Conservation (phyloP, 495 filamentous ascomycete species). For the Neurospora tetraspora region DNA sequence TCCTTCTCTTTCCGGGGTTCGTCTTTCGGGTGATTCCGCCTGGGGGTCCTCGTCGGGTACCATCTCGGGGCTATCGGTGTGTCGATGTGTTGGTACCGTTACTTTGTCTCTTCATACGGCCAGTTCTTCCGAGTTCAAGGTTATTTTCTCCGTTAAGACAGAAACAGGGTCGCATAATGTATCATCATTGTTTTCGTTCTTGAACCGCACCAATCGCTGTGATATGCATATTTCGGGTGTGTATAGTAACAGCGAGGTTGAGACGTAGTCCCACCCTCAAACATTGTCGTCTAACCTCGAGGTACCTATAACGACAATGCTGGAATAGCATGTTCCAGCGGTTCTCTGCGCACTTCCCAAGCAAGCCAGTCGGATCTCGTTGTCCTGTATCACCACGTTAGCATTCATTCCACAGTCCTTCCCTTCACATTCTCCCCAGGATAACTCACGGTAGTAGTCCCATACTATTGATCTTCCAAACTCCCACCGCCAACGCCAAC, state of each 20-base stretch:
- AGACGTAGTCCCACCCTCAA: background rate
- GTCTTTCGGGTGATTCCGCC: too few species aligned
- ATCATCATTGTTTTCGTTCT: background rate
- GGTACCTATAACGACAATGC: slow-evolving; percentile 32
- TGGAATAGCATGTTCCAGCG: slow-evolving; percentile 58
- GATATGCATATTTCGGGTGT: background rate
- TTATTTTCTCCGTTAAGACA: too few species aligned
- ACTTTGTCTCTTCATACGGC: too few species aligned
- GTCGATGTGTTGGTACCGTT: too few species aligned
- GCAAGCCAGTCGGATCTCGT: slow-evolving; percentile 93
- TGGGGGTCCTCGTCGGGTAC: too few species aligned
- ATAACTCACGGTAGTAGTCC: slow-evolving; percentile 70
- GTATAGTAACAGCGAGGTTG: background rate
- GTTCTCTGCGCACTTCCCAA: slow-evolving; percentile 76
- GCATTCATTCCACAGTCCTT: background rate
- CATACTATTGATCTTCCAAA: slow-evolving; percentile 98
- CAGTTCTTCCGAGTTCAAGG: too few species aligned
- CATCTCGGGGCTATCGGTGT: too few species aligned
- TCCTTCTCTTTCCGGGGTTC: too few species aligned
- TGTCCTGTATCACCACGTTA: slow-evolving; percentile 44
- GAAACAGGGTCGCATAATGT: too few species aligned
- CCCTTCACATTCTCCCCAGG: background rate
- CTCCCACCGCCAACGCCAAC: slow-evolving; percentile 66
- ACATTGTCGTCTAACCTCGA: background rate
- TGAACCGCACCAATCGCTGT: background rate